Evolutionary conservation across 768 basidiomycete genomes (phyloP), one percentile per base, ranked within the genome.

Genomic region (Zangia roseola): DNA sequence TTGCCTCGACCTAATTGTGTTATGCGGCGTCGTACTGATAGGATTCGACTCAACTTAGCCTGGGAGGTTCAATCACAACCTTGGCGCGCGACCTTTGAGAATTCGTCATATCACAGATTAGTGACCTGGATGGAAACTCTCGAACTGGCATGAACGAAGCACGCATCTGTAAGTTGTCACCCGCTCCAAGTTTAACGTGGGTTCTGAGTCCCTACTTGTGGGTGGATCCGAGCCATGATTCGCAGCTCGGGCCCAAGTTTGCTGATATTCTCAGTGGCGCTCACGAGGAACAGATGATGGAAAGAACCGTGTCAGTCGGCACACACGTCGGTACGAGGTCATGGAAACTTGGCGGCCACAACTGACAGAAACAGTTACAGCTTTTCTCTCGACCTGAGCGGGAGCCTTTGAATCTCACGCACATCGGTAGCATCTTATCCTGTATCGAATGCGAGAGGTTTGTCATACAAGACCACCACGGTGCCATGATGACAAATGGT

Each of bases 371-470:
- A 30, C 19, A 26, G 40, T n/a, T n/a, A 19, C 20, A 47, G 36
- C 5, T 49, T 44, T 59, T 59, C 60, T 54, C 60, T 60, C 60
- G 43, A 62, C 60, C 24, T 24, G 46, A 5, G 31, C 14, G 33
- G 38, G n/a, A 45, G 49, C 30, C 31, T 50, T 44, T 48, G 49
- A 38, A 44, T 42, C 40, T 48, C 33, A 43, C 40, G 37, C n/a
- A n/a, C n/a, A n/a, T n/a, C n/a, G n/a, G n/a, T n/a, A n/a, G n/a
- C n/a, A n/a, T n/a, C n/a, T n/a, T n/a, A n/a, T n/a, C n/a, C n/a
- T n/a, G n/a, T n/a, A n/a, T n/a, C n/a, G n/a, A n/a, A n/a, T n/a
- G n/a, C 28, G 30, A 23, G 19, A 6, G 20, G 20, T 23, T 41
- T 23, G 38, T 45, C 37, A 49, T 49, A 39, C 45, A 44, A 39